A percentile compares a stretch with the other conserved stretches of the same genome.
phyloP scores from a whole-genome alignment of 176 grass and related monocot genomes.

The Cymbopogon citratus region DNA sequence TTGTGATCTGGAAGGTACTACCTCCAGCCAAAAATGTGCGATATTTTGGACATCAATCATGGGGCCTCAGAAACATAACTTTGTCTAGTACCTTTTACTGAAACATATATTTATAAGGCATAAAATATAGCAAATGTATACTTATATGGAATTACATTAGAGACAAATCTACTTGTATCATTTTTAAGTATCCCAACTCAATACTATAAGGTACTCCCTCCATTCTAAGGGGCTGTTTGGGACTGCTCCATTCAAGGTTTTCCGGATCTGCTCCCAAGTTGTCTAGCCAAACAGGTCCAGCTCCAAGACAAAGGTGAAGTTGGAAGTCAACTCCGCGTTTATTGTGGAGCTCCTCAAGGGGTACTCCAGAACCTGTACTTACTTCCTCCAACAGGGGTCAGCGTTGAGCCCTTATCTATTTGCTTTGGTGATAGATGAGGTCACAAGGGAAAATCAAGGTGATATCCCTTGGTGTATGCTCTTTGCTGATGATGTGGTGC shows the following conservation, averaged over 20 bases:
- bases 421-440: no score
- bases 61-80: not conserved
- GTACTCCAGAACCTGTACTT: not conserved
- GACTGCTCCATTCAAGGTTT: not conserved
- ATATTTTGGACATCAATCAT: not conserved
- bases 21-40: not conserved
- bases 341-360: not conserved
- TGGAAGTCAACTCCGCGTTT: not conserved
- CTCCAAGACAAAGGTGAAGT: no score
- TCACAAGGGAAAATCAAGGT: no score
- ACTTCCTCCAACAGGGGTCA: no score
- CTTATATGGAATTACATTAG: not conserved
- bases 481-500: no score
- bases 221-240: not conserved
- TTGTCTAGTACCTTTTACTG: not conserved
- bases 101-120: not conserved
- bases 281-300: no score
- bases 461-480: no score
- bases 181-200: not conserved
- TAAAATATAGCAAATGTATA: not conserved
- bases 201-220: not conserved
- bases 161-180: not conserved
- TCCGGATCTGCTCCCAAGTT: not conserved
- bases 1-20: not conserved
- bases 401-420: no score